phyloP scores from a whole-genome alignment of 345 rosid genomes.

The Pistacia vera region DNA sequence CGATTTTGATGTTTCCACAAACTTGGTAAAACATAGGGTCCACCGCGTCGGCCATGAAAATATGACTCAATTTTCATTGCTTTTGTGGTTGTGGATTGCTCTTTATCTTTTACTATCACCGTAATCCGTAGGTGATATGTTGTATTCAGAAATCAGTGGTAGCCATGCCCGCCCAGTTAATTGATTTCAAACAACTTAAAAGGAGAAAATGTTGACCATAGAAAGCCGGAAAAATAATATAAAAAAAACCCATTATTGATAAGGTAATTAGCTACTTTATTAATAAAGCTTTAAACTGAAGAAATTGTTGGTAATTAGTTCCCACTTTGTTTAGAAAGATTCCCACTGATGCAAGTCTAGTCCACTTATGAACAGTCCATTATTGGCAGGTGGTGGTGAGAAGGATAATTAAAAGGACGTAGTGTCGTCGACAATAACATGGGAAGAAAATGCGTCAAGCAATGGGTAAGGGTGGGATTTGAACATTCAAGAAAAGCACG shows the following conservation, averaged over 20 bases:
- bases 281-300: neutral
- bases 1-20: constrained; percentile 6
- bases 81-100: neutral
- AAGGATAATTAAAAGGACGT: neutral
- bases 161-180: too few relatives aligned
- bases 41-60: constrained; percentile 7
- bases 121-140: neutral
- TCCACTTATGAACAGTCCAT: constrained; percentile 4
- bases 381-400: neutral
- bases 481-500: constrained; percentile 21
- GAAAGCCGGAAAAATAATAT: neutral
- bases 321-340: neutral
- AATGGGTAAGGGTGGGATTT: neutral
- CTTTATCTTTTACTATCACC: neutral
- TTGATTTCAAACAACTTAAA: neutral
- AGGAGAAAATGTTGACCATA: neutral
- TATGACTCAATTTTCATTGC: constrained; percentile 1
- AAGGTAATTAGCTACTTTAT: neutral
- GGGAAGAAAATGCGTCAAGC: neutral
- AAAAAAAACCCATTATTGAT: neutral
- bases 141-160: neutral
- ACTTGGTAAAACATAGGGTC: constrained; percentile 11
- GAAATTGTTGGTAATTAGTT: neutral
- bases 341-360: neutral
- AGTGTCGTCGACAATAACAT: neutral